A percentile compares a stretch with the other conserved stretches of the same genome.
phyloP scores from a whole-genome alignment of 805 yeast genomes.

The Metschnikowia chrysomelidarum region DNA sequence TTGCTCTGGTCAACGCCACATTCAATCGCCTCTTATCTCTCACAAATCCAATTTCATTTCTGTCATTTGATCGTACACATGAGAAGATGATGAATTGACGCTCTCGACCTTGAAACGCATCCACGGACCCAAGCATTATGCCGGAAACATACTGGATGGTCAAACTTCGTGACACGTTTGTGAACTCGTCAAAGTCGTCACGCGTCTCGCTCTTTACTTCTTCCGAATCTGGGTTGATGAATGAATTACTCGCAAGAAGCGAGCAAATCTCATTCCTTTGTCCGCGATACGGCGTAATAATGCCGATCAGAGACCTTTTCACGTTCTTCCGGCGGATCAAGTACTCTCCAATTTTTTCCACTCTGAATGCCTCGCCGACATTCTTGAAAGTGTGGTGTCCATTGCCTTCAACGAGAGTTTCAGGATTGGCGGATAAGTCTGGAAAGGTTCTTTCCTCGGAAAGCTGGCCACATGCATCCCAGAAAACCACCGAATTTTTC shows the following conservation, averaged over 20 bases:
- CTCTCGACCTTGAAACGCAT: too few relatives aligned
- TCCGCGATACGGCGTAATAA: constrained; percentile 70
- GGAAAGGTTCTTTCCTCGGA: constrained; percentile 47
- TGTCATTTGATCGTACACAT: constrained; percentile 63
- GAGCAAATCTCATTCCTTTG: constrained; percentile 61
- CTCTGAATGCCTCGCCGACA: constrained; percentile 46
- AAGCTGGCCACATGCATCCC: constrained; percentile 50
- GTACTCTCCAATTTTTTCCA: constrained; percentile 45
- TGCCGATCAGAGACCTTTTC: constrained; percentile 39
- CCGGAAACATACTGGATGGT: constrained; percentile 45
- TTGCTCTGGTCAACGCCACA: constrained; percentile 86
- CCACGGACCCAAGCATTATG: constrained; percentile 41
- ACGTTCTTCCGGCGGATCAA: constrained; percentile 55
- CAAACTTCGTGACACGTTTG: too few relatives aligned
- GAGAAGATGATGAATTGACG: constrained; percentile 49
- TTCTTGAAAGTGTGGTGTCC: constrained; percentile 48
- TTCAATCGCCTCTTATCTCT: constrained; percentile 81
- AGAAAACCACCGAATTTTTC: constrained; percentile 54
- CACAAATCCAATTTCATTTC: constrained; percentile 73
- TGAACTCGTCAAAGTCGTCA: constrained; percentile 51
- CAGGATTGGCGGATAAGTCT: constrained; percentile 44
- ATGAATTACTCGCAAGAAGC: constrained; percentile 30
- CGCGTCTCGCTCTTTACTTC: constrained; percentile 54
- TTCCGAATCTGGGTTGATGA: constrained; percentile 42
- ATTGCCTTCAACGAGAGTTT: constrained; percentile 40